Evolutionary conservation across 805 yeast genomes (phyloP).

Genomic region (Candida lessepsii): DNA sequence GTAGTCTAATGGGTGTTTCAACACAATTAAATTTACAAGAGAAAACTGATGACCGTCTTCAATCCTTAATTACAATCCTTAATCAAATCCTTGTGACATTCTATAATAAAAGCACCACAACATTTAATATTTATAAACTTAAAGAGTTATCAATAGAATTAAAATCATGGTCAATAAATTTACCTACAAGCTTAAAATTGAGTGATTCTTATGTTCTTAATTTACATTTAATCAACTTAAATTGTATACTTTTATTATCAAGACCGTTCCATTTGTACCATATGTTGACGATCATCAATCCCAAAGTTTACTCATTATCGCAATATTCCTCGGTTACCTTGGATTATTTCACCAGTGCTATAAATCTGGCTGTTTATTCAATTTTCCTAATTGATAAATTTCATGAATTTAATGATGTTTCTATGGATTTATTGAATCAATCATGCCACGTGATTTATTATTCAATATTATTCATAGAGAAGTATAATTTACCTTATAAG

Average conservation of each 20-base stretch:
- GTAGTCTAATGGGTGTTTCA: conserved; percentile 3
- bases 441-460: conserved; percentile 8
- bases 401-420: not conserved
- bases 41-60: not conserved
- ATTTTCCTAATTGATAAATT: not conserved
- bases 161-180: conserved; percentile 31
- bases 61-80: conserved; percentile 3
- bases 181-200: conserved; percentile 20
- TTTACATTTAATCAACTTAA: conserved; percentile 34
- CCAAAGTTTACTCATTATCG: not conserved
- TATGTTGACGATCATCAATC: conserved; percentile 2
- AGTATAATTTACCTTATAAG: conserved; percentile 16
- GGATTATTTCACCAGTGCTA: conserved; percentile 6
- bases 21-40: not conserved
- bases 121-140: conserved; percentile 5
- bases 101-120: not conserved
- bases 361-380: conserved; percentile 9
- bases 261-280: conserved; percentile 42
- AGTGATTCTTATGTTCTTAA: not conserved
- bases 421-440: conserved; percentile 2
- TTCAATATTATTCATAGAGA: conserved; percentile 11
- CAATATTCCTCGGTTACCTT: not conserved
- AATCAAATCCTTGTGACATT: conserved; percentile 7
- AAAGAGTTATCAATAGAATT: conserved; percentile 34
- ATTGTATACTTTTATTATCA: conserved; percentile 36